Conservation (phyloP, 106 monocot species). For the Platanthera guangdongensis region DNA sequence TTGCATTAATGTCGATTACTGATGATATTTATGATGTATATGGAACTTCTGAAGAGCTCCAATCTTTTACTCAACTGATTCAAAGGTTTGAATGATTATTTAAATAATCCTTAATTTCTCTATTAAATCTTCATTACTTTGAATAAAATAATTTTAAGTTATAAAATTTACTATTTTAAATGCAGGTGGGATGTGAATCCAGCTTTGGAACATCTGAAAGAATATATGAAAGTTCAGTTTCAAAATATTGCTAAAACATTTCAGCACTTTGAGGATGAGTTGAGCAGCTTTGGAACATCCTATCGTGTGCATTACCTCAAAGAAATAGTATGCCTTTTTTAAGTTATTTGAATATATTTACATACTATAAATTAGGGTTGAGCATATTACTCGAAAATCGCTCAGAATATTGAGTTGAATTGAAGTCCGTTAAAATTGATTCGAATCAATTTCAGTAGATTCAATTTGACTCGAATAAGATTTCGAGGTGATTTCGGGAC, state of each 20-base stretch:
- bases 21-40: slow-evolving; percentile 9
- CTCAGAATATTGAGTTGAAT: too few species aligned
- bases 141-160: background rate
- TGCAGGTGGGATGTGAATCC: slow-evolving; percentile 23
- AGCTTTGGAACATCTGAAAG: background rate
- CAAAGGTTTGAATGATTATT: background rate
- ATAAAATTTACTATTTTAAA: background rate
- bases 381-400: too few species aligned
- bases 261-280: slow-evolving; percentile 9
- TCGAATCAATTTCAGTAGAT: too few species aligned
- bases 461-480: too few species aligned
- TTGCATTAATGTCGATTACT: background rate
- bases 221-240: slow-evolving; percentile 7
- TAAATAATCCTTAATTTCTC: background rate
- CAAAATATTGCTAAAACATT: background rate
- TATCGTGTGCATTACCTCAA: slow-evolving; percentile 1
- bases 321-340: slow-evolving; percentile 7
- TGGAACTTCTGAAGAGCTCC: slow-evolving; percentile 18
- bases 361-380: too few species aligned
- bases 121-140: background rate
- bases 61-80: slow-evolving; percentile 9
- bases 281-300: slow-evolving; percentile 4
- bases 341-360: background rate
- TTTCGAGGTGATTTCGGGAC: too few species aligned
- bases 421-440: too few species aligned